These are phyloP conservation scores for Cladosporium velox DNA, from an alignment of 2,329 filamentous ascomycete genomes.

Conservation along the genomic window DNA sequence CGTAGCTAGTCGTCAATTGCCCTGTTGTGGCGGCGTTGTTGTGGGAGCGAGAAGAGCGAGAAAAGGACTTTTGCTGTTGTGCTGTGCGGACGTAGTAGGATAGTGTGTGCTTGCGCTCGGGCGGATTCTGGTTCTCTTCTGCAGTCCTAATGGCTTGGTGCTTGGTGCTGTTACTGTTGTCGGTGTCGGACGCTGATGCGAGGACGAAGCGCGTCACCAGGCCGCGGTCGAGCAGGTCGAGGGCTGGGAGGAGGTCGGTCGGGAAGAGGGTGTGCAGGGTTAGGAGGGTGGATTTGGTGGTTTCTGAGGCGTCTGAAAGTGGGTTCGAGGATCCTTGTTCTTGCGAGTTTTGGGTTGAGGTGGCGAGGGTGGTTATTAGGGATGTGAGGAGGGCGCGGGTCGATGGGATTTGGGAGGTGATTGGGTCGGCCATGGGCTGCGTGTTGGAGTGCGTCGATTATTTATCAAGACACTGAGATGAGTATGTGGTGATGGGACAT, in stretches of 20 bases:
- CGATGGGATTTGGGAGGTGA: conserved; percentile 19
- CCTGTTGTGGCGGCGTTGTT: neutral
- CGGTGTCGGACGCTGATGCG: neutral
- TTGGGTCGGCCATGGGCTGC: neutral
- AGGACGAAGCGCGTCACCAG: conserved; percentile 61
- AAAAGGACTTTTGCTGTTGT: conserved; percentile 36
- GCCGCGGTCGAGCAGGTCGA: conserved; percentile 81
- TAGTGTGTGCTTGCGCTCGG: conserved; percentile 1
- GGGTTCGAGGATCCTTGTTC: conserved; percentile 45
- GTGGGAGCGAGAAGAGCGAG: neutral
- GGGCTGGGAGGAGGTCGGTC: conserved; percentile 74
- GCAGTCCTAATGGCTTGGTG: neutral
- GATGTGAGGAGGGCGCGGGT: conserved; percentile 31
- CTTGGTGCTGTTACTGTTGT: neutral
- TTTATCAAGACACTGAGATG: no score
- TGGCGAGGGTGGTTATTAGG: conserved; percentile 33
- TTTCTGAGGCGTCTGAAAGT: conserved; percentile 34
- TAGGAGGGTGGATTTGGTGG: conserved; percentile 56
- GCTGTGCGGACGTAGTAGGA: conserved; percentile 67
- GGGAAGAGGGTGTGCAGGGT: conserved; percentile 86
- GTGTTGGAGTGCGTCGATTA: no score
- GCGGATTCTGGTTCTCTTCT: neutral
- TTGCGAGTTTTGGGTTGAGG: conserved; percentile 26
- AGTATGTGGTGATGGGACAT: no score
- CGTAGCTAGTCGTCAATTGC: conserved; percentile 60